A percentile compares a stretch with the other conserved stretches of the same genome.
Conservation (phyloP, 140 eudicot genomes). For the Stevia rebaudiana region DNA sequence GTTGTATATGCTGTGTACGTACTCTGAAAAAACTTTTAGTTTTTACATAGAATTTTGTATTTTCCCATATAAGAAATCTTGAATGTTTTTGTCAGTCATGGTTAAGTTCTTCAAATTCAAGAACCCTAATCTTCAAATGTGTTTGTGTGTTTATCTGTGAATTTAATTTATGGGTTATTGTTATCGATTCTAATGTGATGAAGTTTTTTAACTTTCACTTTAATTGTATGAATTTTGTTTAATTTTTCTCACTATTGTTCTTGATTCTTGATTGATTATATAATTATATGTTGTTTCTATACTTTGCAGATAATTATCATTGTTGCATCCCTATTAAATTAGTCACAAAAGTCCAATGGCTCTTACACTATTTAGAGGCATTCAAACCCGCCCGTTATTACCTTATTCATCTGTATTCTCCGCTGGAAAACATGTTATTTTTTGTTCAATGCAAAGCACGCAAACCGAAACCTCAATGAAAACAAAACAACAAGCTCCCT, state of each 20-base stretch:
- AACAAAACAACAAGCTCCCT: slow-evolving; percentile 49
- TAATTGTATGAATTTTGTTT: neutral
- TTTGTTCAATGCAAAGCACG: slow-evolving; percentile 44
- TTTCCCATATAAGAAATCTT: no score
- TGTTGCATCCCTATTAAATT: neutral
- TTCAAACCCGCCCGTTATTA: slow-evolving; percentile 48
- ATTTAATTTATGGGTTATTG: no score
- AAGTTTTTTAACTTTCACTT: neutral
- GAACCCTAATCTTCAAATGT: no score
- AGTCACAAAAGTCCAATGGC: slow-evolving; percentile 41
- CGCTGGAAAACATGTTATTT: slow-evolving; percentile 43
- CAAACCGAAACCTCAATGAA: slow-evolving; percentile 45
- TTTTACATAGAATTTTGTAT: no score
- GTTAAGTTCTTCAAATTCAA: no score
- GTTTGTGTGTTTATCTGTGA: no score
- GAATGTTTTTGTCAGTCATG: no score
- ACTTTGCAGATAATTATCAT: slow-evolving; percentile 19
- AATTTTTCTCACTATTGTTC: neutral
- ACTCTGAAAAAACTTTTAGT: no score
- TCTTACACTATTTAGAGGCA: slow-evolving; percentile 53
- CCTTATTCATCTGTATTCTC: slow-evolving; percentile 43
- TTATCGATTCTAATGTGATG: neutral
- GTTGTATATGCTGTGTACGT: no score
- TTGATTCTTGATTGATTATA: slow-evolving; percentile 4
- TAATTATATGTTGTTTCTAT: neutral